Evolutionary conservation across 495 filamentous ascomycete species (phyloP).

Genomic region (Trichoderma parareesei): DNA sequence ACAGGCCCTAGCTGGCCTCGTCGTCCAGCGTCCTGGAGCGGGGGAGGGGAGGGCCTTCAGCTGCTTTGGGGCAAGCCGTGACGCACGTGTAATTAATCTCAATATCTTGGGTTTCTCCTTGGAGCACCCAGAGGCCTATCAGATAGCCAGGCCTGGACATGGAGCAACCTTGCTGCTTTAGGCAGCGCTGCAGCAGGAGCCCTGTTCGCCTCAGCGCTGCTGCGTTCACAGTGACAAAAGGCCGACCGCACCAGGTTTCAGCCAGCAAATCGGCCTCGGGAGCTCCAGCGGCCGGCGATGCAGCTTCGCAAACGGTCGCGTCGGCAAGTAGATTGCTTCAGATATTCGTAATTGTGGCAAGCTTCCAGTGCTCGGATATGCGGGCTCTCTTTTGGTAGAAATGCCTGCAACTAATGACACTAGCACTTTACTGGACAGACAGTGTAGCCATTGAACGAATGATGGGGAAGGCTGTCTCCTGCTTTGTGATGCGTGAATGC

Average conservation of each 20-base stretch:
- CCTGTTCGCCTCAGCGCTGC: background rate
- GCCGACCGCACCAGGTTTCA: too few species aligned
- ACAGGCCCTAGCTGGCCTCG: background rate
- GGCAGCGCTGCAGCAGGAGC: background rate
- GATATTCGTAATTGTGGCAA: too few species aligned
- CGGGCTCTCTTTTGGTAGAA: too few species aligned
- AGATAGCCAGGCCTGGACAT: background rate
- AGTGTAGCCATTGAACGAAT: background rate
- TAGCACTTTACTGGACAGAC: too few species aligned
- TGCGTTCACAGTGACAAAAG: too few species aligned
- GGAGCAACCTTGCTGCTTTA: conserved; percentile 2
- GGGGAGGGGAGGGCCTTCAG: background rate
- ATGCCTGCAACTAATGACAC: too few species aligned
- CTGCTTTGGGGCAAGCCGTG: conserved; percentile 4
- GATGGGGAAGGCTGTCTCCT: background rate
- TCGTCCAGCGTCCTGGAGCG: background rate
- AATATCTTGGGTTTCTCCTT: background rate
- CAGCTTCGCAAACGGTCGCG: too few species aligned
- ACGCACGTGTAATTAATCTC: conserved; percentile 7
- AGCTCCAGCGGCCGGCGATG: too few species aligned
- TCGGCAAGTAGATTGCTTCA: too few species aligned
- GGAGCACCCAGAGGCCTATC: background rate
- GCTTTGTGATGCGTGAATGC: background rate
- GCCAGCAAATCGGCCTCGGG: too few species aligned
- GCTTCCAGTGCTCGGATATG: too few species aligned